These are phyloP conservation scores for Candida manassasensis DNA, from an alignment of 805 yeast species.

Conservation along the genomic window DNA sequence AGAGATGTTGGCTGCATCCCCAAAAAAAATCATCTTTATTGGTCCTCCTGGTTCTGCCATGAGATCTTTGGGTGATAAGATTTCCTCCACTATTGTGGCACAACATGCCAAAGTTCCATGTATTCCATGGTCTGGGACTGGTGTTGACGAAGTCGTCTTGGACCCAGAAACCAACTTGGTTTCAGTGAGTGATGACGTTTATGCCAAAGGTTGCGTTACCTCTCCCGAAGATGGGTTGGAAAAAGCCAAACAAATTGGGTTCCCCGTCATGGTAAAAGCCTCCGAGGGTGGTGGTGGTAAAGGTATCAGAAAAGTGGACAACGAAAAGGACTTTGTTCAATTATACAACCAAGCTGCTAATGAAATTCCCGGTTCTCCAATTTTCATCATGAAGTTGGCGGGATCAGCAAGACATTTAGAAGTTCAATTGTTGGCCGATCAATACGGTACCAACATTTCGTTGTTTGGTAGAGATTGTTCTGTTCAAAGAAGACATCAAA, in stretches of 20 bases:
- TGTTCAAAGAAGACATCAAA: slow-evolving; percentile 98
- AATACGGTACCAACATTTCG: slow-evolving; percentile 96
- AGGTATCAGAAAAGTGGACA: slow-evolving; percentile 95
- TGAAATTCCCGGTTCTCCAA: slow-evolving; percentile 98
- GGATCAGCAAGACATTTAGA: slow-evolving; percentile 98
- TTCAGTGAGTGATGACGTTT: slow-evolving; percentile 79
- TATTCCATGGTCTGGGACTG: slow-evolving; percentile 99
- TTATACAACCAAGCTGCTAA: slow-evolving; percentile 90
- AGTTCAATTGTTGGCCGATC: slow-evolving; percentile 96
- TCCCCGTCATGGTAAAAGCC: slow-evolving; percentile 98
- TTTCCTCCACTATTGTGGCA: slow-evolving; percentile 96
- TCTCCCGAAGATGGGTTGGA: slow-evolving; percentile 84
- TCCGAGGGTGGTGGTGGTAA: slow-evolving; percentile 99
- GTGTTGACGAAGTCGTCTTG: slow-evolving; percentile 74
- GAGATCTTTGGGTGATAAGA: slow-evolving; percentile 99
- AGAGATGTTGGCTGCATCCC: slow-evolving; percentile 89
- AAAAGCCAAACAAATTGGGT: slow-evolving; percentile 84
- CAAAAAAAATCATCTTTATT: slow-evolving; percentile 83
- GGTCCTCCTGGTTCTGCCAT: slow-evolving; percentile 99
- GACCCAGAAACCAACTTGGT: slow-evolving; percentile 74
- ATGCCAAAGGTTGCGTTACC: slow-evolving; percentile 82
- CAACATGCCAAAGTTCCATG: slow-evolving; percentile 98
- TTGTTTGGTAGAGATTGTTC: slow-evolving; percentile 98
- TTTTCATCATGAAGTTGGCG: slow-evolving; percentile 95
- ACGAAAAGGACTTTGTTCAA: slow-evolving; percentile 69